Conservation (phyloP, 2,329 filamentous ascomycete genomes). For the Xylaria sp. region DNA sequence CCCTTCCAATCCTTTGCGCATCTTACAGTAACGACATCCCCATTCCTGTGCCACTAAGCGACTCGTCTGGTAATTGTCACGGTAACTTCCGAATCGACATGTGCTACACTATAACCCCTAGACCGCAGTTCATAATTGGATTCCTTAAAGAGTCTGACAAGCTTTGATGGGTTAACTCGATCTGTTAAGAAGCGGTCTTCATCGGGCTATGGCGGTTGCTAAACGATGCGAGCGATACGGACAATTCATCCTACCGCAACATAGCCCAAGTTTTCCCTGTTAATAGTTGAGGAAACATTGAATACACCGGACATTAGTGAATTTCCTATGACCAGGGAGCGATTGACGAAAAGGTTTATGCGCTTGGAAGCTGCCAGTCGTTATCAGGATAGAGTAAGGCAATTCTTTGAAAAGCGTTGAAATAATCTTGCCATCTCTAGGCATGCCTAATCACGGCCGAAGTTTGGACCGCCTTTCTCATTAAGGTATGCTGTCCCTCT, state of each 20-base stretch:
- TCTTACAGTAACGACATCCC: background rate
- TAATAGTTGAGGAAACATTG: constrained; percentile 18
- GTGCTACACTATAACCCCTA: background rate
- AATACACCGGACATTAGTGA: constrained; percentile 8
- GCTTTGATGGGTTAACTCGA: constrained; percentile 14
- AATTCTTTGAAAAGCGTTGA: constrained; percentile 10
- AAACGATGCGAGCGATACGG: constrained; percentile 22
- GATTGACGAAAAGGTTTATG: background rate
- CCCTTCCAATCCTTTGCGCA: background rate
- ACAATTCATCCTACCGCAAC: constrained; percentile 26
- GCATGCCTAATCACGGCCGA: background rate
- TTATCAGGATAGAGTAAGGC: background rate
- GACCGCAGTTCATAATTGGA: constrained; percentile 17
- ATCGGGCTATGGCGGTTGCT: background rate
- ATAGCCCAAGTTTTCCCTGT: constrained; percentile 6
- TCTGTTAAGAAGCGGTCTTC: constrained; percentile 17
- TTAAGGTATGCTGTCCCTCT: constrained; percentile 6
- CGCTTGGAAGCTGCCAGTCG: background rate
- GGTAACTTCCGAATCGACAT: constrained; percentile 30
- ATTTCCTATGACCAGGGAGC: background rate
- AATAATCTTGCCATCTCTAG: background rate
- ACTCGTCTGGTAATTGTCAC: constrained; percentile 15
- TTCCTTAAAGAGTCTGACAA: constrained; percentile 12
- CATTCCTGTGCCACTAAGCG: background rate
- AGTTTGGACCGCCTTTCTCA: background rate